These are phyloP conservation scores for Lecanicillium sp. DNA, from an alignment of 2,329 filamentous ascomycete species.

Conservation along the genomic window DNA sequence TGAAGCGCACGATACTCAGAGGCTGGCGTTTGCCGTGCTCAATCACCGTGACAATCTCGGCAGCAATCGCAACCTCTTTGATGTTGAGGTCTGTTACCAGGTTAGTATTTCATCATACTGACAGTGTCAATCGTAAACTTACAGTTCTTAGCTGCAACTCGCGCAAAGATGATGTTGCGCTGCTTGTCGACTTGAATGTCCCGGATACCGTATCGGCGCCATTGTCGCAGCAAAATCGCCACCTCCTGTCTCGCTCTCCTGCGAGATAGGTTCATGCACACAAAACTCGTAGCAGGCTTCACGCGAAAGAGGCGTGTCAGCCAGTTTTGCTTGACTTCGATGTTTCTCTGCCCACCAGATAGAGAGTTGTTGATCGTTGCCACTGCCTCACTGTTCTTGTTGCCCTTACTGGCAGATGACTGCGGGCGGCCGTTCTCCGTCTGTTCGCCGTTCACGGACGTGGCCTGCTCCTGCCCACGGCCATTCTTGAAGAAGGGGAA, in stretches of 20 bases:
- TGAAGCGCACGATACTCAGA: constrained; percentile 77
- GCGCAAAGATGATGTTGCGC: constrained; percentile 72
- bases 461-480: constrained; percentile 32
- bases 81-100: constrained; percentile 60
- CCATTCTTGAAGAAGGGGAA: constrained; percentile 51
- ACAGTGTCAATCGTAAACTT: constrained; percentile 31
- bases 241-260: constrained; percentile 73
- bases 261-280: constrained; percentile 66
- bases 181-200: constrained; percentile 74
- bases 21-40: constrained; percentile 74
- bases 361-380: constrained; percentile 30
- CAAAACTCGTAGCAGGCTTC: constrained; percentile 69
- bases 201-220: constrained; percentile 74
- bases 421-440: neutral
- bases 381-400: constrained; percentile 19
- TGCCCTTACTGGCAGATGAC: neutral
- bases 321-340: constrained; percentile 74
- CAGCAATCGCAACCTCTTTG: constrained; percentile 81
- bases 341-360: constrained; percentile 43
- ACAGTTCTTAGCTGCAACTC: constrained; percentile 74
- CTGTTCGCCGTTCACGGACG: neutral
- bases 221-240: constrained; percentile 67
- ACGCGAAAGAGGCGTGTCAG: constrained; percentile 82
- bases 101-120: neutral
- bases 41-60: constrained; percentile 82